These are phyloP conservation scores for Blastobotrys peoriensis DNA, from an alignment of 805 yeast genomes.

Conservation along the genomic window DNA sequence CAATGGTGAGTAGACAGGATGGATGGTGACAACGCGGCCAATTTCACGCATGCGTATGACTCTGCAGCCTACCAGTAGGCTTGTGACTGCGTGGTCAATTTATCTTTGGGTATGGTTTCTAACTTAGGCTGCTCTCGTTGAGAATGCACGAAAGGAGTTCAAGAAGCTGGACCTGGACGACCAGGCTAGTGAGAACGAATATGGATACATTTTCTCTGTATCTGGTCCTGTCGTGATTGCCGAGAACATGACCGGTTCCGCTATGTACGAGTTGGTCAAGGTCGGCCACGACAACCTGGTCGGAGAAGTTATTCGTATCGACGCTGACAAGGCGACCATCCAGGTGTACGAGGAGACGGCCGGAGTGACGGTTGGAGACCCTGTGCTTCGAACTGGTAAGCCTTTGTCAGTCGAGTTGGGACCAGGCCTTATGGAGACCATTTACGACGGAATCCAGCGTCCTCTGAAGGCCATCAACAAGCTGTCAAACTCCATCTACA, in stretches of 20 bases:
- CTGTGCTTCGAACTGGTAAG: slow-evolving; percentile 95
- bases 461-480: slow-evolving; percentile 93
- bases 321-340: slow-evolving; percentile 93
- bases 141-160: slow-evolving; percentile 92
- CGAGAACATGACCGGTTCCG: slow-evolving; percentile 98
- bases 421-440: slow-evolving; percentile 98
- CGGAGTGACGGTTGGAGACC: slow-evolving; percentile 99
- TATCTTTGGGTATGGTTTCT: too few relatives aligned
- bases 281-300: slow-evolving; percentile 96
- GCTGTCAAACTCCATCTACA: slow-evolving; percentile 82
- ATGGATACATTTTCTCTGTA: slow-evolving; percentile 84
- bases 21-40: too few relatives aligned
- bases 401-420: slow-evolving; percentile 99
- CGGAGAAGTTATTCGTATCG: slow-evolving; percentile 97
- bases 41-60: too few relatives aligned
- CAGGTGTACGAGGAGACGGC: slow-evolving; percentile 99
- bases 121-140: slow-evolving; percentile 94
- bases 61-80: too few relatives aligned
- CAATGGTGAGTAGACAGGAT: too few relatives aligned
- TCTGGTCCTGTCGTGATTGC: slow-evolving; percentile 98
- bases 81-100: too few relatives aligned
- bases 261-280: slow-evolving; percentile 97
- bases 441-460: slow-evolving; percentile 99
- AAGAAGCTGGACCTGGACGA: slow-evolving; percentile 78
- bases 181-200: slow-evolving; percentile 61